Base-by-base conservation (phyloP, 2,329 filamentous ascomycete genomes). In the Fusarium mundagurra region DNA sequence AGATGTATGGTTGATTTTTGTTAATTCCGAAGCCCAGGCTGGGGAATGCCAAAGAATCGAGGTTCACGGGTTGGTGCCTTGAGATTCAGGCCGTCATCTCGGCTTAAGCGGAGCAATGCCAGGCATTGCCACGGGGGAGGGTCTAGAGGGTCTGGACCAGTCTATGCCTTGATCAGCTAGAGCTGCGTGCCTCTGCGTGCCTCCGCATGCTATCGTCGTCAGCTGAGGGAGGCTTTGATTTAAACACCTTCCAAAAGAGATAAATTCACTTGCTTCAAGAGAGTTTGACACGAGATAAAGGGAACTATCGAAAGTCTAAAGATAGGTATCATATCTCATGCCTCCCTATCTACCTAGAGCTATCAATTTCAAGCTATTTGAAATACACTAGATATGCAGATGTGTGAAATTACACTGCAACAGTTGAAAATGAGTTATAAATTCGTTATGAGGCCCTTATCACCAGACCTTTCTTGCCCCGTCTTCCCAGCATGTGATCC, bases 1-100 rank as follows among this genome's bases (percentile, higher is more conserved):
- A 69, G 72, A 74, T 74, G 72, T 65, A 72, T 61, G 59, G 71
- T 73, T 66, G 72, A 69, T 72, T 74, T 64, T 65, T 73, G 61
- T 20, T 22, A 48, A 39, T 48, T 51, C 34, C 43, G 31, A 54
- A 33, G 43, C 43, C 47, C 51, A 65, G 43, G 55, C 47, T 69
- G 29, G 57, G 53, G 63, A 74, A 74, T 60, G 55, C 53, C 59
- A 58, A 72, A 33, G 47, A 61, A 71, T 53, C 11, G 31, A 66
- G 27, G 51, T 44, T 69, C 16, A 45, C 4, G 20, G 5, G n/a
- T 69, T 45, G 60, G 1, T 62, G 72, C 72, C 72, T 74, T 17
- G 8, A 31, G 38, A 5, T 6, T 48, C 47, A 74, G 72, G 72
- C 69, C 2, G 2, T 1, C 4, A 31, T 66, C 69, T 66, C 61